These are phyloP conservation scores for Quercus agrifolia DNA, from an alignment of 306 rosid genomes.

Conservation along the genomic window DNA sequence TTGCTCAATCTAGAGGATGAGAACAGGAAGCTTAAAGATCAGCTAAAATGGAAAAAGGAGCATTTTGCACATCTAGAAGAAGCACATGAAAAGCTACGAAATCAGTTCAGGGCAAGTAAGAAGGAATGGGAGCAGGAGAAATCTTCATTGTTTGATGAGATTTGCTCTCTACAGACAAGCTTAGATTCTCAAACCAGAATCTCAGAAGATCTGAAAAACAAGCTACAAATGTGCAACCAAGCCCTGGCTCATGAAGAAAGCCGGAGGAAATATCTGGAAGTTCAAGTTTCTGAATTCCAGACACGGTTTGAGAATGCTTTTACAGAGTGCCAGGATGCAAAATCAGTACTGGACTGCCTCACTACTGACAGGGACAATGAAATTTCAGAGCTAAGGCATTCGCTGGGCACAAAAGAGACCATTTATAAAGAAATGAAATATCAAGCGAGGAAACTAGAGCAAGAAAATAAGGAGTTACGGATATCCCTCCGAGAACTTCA, in stretches of 20 bases:
- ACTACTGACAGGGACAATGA: constrained; percentile 49
- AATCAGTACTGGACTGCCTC: constrained; percentile 39
- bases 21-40: constrained; percentile 52
- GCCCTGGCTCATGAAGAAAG: constrained; percentile 75
- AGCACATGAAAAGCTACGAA: constrained; percentile 50
- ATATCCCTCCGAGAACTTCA: constrained; percentile 57
- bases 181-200: constrained; percentile 59
- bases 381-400: constrained; percentile 54
- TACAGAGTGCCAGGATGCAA: constrained; percentile 40
- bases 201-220: constrained; percentile 54
- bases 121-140: constrained; percentile 69
- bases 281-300: constrained; percentile 57
- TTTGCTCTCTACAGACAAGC: constrained; percentile 53
- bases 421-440: constrained; percentile 54
- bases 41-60: constrained; percentile 81
- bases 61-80: constrained; percentile 74
- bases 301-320: constrained; percentile 27
- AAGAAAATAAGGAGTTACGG: constrained; percentile 58
- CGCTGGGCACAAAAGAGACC: constrained; percentile 54
- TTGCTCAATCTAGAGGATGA: constrained; percentile 47
- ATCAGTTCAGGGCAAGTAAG: constrained; percentile 43
- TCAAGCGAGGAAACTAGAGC: constrained; percentile 51
- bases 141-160: constrained; percentile 55
- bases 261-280: constrained; percentile 58
- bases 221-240: constrained; percentile 50